phyloP scores from a whole-genome alignment of 176 grass and related monocot species.

The Oryza coarctata region DNA sequence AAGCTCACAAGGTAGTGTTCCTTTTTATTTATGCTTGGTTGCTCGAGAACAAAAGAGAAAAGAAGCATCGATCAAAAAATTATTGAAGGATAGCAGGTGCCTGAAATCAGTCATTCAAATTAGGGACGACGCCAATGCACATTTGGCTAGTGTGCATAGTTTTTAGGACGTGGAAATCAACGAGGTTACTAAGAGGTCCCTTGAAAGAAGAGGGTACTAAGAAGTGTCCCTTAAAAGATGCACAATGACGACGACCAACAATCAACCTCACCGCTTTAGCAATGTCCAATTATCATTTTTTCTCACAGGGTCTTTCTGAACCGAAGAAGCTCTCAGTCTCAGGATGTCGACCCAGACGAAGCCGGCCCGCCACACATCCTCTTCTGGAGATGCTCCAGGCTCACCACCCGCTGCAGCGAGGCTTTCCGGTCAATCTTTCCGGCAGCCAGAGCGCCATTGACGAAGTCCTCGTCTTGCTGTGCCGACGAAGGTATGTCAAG shows the following conservation, averaged over 20 bases:
- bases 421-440: slow-evolving; percentile 44
- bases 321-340: not conserved
- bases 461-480: slow-evolving; percentile 36
- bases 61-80: too few relatives aligned
- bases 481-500: slow-evolving; percentile 27
- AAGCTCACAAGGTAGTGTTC: not conserved
- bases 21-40: not conserved
- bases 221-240: not conserved
- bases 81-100: not conserved
- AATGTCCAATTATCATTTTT: slow-evolving; percentile 34
- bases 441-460: slow-evolving; percentile 14
- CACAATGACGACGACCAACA: slow-evolving; percentile 25
- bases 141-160: not conserved
- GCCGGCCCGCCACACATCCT: slow-evolving; percentile 55
- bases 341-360: slow-evolving; percentile 49
- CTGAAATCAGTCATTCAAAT: not conserved
- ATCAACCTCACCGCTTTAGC: slow-evolving; percentile 25
- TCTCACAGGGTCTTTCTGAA: not conserved
- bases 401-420: slow-evolving; percentile 61
- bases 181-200: not conserved
- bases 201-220: not conserved
- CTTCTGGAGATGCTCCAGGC: slow-evolving; percentile 83
- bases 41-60: not conserved
- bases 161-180: not conserved
- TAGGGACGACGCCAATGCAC: not conserved